These are phyloP conservation scores for Acacia concinna DNA, from an alignment of 331 rosid species.

Conservation along the genomic window DNA sequence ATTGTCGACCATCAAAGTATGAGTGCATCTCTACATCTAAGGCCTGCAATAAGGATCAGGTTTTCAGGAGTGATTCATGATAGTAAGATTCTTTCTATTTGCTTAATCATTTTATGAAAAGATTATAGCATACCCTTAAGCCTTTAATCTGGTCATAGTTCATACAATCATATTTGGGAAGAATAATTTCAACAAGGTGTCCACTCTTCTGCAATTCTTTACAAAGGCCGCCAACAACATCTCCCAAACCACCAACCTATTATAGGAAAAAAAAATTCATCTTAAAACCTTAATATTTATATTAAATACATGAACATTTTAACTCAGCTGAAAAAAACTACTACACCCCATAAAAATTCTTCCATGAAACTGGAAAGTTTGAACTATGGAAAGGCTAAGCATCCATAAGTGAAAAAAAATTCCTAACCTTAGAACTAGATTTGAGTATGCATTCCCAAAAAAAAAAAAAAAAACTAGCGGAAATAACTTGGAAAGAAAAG, in stretches of 20 bases:
- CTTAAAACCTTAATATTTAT: neutral
- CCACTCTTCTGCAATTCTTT: conserved; percentile 88
- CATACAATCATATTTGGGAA: conserved; percentile 63
- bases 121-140: conserved; percentile 64
- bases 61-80: conserved; percentile 31
- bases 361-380: neutral
- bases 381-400: neutral
- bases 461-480: neutral
- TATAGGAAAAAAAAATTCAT: conserved; percentile 25
- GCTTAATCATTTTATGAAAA: conserved; percentile 24
- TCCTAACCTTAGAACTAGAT: neutral
- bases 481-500: neutral
- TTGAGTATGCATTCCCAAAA: neutral
- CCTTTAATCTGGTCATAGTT: conserved; percentile 58
- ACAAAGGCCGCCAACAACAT: conserved; percentile 83
- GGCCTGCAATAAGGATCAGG: conserved; percentile 47
- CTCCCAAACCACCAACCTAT: conserved; percentile 97
- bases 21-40: conserved; percentile 72
- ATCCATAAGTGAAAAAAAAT: neutral
- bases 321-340: conserved; percentile 26
- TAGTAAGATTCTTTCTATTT: neutral
- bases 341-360: neutral
- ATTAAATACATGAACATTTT: conserved; percentile 1
- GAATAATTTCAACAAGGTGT: conserved; percentile 80
- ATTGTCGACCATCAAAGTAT: conserved; percentile 69